Base-by-base conservation (phyloP, 2,329 filamentous ascomycete species). In the Conoideocrella luteorostrata region DNA sequence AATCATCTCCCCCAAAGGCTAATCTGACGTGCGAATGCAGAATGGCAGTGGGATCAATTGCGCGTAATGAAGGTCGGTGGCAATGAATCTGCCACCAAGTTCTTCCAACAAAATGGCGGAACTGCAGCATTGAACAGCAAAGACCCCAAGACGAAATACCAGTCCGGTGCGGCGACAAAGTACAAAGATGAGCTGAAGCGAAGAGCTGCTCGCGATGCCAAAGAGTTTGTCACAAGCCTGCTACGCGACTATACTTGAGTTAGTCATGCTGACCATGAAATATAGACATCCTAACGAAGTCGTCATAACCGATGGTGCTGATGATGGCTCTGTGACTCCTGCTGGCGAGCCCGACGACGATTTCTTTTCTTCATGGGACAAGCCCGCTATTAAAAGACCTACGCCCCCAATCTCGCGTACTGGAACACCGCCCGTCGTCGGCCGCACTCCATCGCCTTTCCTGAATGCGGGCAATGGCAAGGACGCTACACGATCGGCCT, bases 341-440 rank as follows among this genome's bases (percentile, higher is more conserved):
- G 78, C 85, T 36, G 85, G 82, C 53, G 89, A 95, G 53, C 75
- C 79, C 18, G 90, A 96, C 55, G 90, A 96, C 59, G 93, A 97
- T 63, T 98, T 98, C 74, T 98, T 98, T 69, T 95, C 91, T 9
- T 96, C 89, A 1, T 98, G 91, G 93, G 93, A 97, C 61, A 96
- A 97, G 71, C 93, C 93, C 18, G 80, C 89, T 4, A 94, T 98
- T 69, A 98, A 97, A 75, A 83, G 89, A 56, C 91, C 91, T 28
- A 96, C 88, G 51, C 95, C 95, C 53, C 91, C 93, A 13, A 78
- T 93, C 34, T 96, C 91, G 29, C 84, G 93, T 59, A 93, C 88
- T 34, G 83, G 81, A 41, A 97, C 93, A 3, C 91, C 91, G 12
- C 84, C 87, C 4, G 79, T 86, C 10, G 76, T 87, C 54, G 84